Base-by-base conservation (phyloP, 208 protist species). In the Endotrypanum monterogeii region DNA sequence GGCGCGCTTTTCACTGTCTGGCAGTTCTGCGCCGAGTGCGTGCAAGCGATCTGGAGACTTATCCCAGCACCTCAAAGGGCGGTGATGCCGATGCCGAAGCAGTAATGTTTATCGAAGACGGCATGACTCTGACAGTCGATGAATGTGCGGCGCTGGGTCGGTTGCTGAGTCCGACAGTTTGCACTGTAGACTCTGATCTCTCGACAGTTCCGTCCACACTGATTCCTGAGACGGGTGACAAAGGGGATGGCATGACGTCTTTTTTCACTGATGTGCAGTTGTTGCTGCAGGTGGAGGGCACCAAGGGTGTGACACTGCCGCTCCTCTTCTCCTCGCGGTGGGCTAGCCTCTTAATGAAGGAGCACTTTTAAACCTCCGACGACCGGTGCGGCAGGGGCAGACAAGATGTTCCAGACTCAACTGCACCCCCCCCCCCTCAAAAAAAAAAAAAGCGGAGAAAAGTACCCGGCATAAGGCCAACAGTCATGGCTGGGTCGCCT, bases 291-390 rank as follows among this genome's bases (percentile, higher is more conserved):
- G 62, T 86, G 32, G 91, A 94, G 61, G 68, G 70, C 3, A 65
- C 46, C 3, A n/a, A 69, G 18, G 71, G 63, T n/a, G 71, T 96
- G 25, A 90, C 85, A 30, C 78, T 96, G 52, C 78, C 89, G 18
- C 61, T 91, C 0, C 76, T 96, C 8, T 72, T 92, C 23, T 79
- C 91, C 66, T 93, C 91, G 28, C 89, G 92, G 58, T 96, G 91
- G 91, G 89, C 88, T 1, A 73, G 61, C 7, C 56, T 79, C 0
- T 52, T 96, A 52, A 65, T 90, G 23, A 69, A 51, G 14, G 74
- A 75, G 11, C 80, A 89, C 62, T 82, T 85, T 58, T 84, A 37
- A 50, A 63, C 52, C 9, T 39, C 20, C 0, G 39, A 25, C n/a
- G 32, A 63, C 58, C n/a, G 58, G 35, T n/a, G 28, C 62, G 62